phyloP scores from a whole-genome alignment of 164 flowering plant species.

The Stephania cephalantha region DNA sequence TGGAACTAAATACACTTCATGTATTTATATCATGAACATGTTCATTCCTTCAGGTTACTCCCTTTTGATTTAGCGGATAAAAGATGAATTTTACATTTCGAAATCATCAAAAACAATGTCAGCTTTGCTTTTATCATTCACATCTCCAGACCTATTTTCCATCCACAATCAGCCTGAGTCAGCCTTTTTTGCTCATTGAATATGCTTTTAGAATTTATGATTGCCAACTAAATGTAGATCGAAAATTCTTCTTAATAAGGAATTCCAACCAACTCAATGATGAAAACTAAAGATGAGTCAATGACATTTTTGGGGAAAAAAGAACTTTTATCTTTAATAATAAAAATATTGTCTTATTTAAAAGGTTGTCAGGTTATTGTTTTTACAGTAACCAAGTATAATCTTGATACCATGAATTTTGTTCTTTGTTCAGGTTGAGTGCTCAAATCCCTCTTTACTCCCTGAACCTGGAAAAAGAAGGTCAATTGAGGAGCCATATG shows the following conservation, averaged over 20 bases:
- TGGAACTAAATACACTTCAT: background rate
- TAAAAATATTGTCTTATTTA: background rate
- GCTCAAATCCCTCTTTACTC: constrained; percentile 92
- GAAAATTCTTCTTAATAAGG: too few species aligned
- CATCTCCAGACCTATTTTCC: too few species aligned
- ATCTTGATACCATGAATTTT: background rate
- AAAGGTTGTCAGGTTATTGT: background rate
- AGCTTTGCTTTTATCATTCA: too few species aligned
- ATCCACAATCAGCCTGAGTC: too few species aligned
- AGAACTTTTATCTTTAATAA: background rate
- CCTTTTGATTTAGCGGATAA: background rate
- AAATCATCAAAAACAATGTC: background rate
- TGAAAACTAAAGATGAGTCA: background rate
- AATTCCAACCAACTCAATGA: too few species aligned
- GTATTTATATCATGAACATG: background rate
- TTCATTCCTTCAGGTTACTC: background rate
- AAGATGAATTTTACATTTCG: background rate
- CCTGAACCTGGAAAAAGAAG: constrained; percentile 84
- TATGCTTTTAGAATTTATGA: too few species aligned
- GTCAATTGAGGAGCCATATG: constrained; percentile 87
- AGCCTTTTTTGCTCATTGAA: too few species aligned
- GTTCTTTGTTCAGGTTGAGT: constrained; percentile 58
- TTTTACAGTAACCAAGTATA: background rate
- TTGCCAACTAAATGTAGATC: too few species aligned
- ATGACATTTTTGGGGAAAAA: background rate